Evolutionary conservation across 768 basidiomycete genomes (phyloP).

Genomic region (Serendipita vermifera): DNA sequence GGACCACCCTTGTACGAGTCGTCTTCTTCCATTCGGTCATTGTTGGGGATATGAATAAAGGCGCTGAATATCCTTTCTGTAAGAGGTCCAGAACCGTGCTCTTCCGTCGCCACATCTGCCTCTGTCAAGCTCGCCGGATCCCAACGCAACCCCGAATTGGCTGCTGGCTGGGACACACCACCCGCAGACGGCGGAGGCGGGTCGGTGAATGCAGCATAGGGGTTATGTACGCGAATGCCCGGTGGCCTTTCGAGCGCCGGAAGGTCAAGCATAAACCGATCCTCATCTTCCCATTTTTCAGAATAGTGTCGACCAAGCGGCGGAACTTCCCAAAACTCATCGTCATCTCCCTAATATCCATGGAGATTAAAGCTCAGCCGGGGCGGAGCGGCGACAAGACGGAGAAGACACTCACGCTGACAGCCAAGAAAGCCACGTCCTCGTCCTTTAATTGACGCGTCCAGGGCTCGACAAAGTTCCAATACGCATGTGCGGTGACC

Average conservation of each 20-base stretch:
- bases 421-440: constrained; percentile 86
- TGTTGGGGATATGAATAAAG: constrained; percentile 10
- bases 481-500: constrained; percentile 47
- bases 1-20: background rate
- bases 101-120: constrained; percentile 52
- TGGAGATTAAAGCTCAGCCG: background rate
- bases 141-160: constrained; percentile 52
- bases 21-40: background rate
- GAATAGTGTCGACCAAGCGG: constrained; percentile 77
- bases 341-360: constrained; percentile 46
- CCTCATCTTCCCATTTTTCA: constrained; percentile 90
- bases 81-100: constrained; percentile 72
- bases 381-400: background rate
- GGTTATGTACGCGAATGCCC: constrained; percentile 29
- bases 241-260: constrained; percentile 26
- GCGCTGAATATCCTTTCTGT: constrained; percentile 52
- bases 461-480: constrained; percentile 80
- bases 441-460: constrained; percentile 84
- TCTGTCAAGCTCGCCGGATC: constrained; percentile 74
- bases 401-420: constrained; percentile 35
- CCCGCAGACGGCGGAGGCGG: constrained; percentile 26
- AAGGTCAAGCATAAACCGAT: constrained; percentile 24
- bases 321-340: constrained; percentile 77
- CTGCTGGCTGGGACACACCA: constrained; percentile 24
- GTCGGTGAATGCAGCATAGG: constrained; percentile 29